Base-by-base conservation (phyloP, 2,329 filamentous ascomycete species). In the Fusarium sambucinum region DNA sequence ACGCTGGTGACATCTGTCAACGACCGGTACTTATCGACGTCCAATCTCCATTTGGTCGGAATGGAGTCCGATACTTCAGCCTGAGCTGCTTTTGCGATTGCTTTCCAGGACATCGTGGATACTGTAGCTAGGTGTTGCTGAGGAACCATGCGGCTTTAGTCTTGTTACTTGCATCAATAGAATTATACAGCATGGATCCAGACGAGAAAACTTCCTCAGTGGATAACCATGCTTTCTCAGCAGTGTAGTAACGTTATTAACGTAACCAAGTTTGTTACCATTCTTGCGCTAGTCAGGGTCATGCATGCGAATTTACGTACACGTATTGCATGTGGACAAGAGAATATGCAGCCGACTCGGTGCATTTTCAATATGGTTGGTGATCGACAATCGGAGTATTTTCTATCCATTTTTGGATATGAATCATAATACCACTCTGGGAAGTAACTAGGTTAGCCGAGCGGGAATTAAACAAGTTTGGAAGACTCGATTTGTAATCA, bases 1-100 rank as follows among this genome's bases (percentile, higher is more conserved):
- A 66, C 50, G n/a, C 44, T 16, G 10, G 47, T 63, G 3, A 65
- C 48, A 23, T 55, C 19, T 3, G 27, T 46, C 12, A 60, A 38
- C 1, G 21, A 21, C 1, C 10, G n/a, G 37, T 63, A 63, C 3
- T 50, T 30, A 0, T 37, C 40, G 2, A 14, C 5, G 17, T 52
- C 40, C 12, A 55, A 19, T 23, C 41, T 38, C 60, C 60, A 63
- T 5, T 37, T 29, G 2, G 19, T 1, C 4, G 46, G 54, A 2
- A 62, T 62, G 2, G 37, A 32, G 3, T 23, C 30, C 40, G 53
- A 25, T 1, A 59, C 46, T 16, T 38, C 54, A 21, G 40, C 41
- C 14, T 62, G 54, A 27, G 54, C 54, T 47, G 14, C 41, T n/a
- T 58, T 40, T 2, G 59, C 47, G 10, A 53, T 62, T 42, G n/a